Conservation (phyloP, 2,329 filamentous ascomycete genomes). For the Fusarium praegraminearum region DNA sequence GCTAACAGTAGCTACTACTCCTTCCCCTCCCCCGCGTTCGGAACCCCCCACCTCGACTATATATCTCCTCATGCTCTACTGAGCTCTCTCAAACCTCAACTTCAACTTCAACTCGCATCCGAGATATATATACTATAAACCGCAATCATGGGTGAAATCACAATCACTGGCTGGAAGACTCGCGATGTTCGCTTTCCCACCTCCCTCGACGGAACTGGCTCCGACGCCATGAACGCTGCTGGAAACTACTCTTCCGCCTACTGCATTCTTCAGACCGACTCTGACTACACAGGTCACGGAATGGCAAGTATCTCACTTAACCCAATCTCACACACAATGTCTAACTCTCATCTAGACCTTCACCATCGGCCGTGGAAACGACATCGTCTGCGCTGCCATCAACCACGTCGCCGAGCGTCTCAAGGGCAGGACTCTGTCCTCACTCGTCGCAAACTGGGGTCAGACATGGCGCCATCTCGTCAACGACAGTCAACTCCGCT, state of each 20-base stretch:
- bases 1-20: neutral
- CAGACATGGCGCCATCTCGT: slow-evolving; percentile 93
- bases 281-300: slow-evolving; percentile 77
- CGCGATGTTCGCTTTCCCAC: slow-evolving; percentile 85
- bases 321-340: neutral
- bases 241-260: slow-evolving; percentile 96
- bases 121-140: slow-evolving; percentile 2
- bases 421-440: slow-evolving; percentile 78
- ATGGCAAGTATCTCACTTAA: slow-evolving; percentile 66
- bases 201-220: slow-evolving; percentile 96
- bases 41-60: slow-evolving; percentile 30
- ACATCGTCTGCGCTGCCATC: slow-evolving; percentile 90
- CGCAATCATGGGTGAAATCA: slow-evolving; percentile 63
- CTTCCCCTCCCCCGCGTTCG: slow-evolving; percentile 43
- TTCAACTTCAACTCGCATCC: neutral
- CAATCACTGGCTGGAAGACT: slow-evolving; percentile 77
- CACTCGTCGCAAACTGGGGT: slow-evolving; percentile 84
- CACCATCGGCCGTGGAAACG: slow-evolving; percentile 90
- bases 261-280: slow-evolving; percentile 88
- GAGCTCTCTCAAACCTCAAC: slow-evolving; percentile 2
- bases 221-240: slow-evolving; percentile 95
- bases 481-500: slow-evolving; percentile 88
- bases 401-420: slow-evolving; percentile 81
- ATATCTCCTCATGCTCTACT: slow-evolving; percentile 21
- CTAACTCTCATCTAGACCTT: slow-evolving; percentile 66